phyloP scores from a whole-genome alignment of 345 rosid genomes.

The Mercurialis annua region DNA sequence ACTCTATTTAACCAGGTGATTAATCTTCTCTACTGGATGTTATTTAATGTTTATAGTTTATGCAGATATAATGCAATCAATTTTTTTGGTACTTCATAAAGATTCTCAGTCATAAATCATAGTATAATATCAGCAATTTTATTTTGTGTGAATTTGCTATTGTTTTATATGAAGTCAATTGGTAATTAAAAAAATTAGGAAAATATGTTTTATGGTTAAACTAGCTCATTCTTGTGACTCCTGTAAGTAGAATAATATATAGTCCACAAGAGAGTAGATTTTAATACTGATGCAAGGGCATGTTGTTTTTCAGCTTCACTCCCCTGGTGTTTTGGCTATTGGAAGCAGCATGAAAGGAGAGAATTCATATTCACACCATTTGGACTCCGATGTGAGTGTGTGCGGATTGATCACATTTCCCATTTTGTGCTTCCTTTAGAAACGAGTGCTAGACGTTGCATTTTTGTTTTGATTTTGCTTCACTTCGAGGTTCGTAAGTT shows the following conservation, averaged over 20 bases:
- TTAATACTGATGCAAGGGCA: conserved; percentile 5
- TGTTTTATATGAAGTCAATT: not conserved
- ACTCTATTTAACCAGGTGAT: conserved; percentile 92
- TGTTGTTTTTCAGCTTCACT: conserved; percentile 59
- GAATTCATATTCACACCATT: conserved; percentile 97
- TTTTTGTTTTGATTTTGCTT: conserved; percentile 7
- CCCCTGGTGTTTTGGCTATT: conserved; percentile 93
- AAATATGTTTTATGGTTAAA: not conserved
- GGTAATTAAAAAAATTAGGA: not conserved
- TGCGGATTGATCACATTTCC: conserved; percentile 4
- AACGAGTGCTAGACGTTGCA: not conserved
- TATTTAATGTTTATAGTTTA: not conserved
- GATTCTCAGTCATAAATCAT: not conserved
- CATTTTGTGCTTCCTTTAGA: conserved; percentile 9
- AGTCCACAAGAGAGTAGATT: conserved; percentile 1
- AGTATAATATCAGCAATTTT: not conserved
- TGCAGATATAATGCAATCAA: not conserved
- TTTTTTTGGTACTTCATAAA: not conserved
- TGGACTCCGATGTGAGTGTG: conserved; percentile 94
- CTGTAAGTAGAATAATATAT: conserved; percentile 1
- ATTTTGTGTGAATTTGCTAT: not conserved
- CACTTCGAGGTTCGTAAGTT: conserved; percentile 11
- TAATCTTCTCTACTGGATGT: not conserved
- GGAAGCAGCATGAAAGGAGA: conserved; percentile 98
- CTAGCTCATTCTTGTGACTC: not conserved